phyloP scores from a whole-genome alignment of 108 stramenopile species.

The Cyclotella kingstonii region DNA sequence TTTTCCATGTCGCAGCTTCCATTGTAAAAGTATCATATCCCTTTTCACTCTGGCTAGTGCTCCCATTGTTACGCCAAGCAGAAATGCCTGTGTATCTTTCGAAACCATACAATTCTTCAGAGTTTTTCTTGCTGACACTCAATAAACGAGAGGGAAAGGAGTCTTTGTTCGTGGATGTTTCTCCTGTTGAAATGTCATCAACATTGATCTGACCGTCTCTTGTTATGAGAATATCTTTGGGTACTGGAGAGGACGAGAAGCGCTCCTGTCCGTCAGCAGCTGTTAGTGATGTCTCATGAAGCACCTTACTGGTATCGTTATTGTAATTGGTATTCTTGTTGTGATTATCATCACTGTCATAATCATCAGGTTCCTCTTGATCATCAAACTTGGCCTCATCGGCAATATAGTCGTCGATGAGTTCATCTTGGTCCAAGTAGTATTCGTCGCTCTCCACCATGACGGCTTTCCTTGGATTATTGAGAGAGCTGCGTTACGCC shows the following conservation, averaged over 20 bases:
- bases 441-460: too few relatives aligned
- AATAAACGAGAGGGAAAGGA: slow-evolving; percentile 6
- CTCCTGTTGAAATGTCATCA: neutral
- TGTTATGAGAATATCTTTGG: too few relatives aligned
- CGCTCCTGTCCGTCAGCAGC: too few relatives aligned
- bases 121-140: neutral
- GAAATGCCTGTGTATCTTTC: slow-evolving; percentile 38
- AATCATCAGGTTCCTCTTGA: slow-evolving; percentile 18
- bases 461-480: too few relatives aligned
- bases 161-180: neutral
- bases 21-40: slow-evolving; percentile 28
- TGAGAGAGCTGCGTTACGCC: too few relatives aligned
- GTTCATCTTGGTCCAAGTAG: slow-evolving; percentile 50
- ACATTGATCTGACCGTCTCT: too few relatives aligned
- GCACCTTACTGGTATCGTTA: neutral
- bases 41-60: neutral
- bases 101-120: slow-evolving; percentile 21
- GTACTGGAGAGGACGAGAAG: too few relatives aligned
- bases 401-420: slow-evolving; percentile 59
- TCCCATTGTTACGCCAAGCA: slow-evolving; percentile 21
- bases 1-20: slow-evolving; percentile 41
- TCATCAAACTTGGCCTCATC: slow-evolving; percentile 43
- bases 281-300: too few relatives aligned
- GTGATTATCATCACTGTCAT: slow-evolving; percentile 5
- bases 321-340: neutral